Conservation (phyloP, 192 early-diverging fungal genomes). For the Helicostylum pulchrum region DNA sequence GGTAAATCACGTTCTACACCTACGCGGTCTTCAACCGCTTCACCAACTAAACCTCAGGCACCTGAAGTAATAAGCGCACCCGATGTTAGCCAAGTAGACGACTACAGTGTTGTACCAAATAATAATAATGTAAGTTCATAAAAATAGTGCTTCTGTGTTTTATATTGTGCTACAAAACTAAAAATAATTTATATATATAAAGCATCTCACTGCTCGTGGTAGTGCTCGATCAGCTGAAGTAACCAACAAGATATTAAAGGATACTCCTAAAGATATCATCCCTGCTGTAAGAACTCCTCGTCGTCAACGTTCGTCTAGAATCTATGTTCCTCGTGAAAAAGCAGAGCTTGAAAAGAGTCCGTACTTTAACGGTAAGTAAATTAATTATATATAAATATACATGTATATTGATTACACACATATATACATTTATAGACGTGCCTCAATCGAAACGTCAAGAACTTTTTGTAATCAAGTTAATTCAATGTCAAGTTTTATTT, state of each 20-base stretch:
- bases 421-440: conserved; percentile 56
- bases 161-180: not conserved
- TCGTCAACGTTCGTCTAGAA: conserved; percentile 78
- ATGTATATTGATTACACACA: not conserved
- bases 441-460: conserved; percentile 79
- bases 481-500: conserved; percentile 90
- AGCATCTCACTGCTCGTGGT: not conserved
- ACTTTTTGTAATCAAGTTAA: conserved; percentile 85
- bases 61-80: not conserved
- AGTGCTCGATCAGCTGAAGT: conserved; percentile 13
- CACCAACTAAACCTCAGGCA: not conserved
- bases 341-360: conserved; percentile 78
- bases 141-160: too few species aligned
- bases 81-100: not conserved
- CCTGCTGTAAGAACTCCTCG: conserved; percentile 75
- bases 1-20: not conserved
- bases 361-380: conserved; percentile 65
- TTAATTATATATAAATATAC: not conserved
- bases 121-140: too few species aligned
- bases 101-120: not conserved
- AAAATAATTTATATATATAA: not conserved
- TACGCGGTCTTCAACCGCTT: not conserved
- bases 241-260: conserved; percentile 46
- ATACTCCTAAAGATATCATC: conserved; percentile 64
- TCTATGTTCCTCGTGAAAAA: conserved; percentile 75